Percentiles rank a stretch among this genome's conserved stretches.
phyloP scores from a whole-genome alignment of 2,329 filamentous ascomycete genomes.

The Arthrobotrys pseudoclavata region DNA sequence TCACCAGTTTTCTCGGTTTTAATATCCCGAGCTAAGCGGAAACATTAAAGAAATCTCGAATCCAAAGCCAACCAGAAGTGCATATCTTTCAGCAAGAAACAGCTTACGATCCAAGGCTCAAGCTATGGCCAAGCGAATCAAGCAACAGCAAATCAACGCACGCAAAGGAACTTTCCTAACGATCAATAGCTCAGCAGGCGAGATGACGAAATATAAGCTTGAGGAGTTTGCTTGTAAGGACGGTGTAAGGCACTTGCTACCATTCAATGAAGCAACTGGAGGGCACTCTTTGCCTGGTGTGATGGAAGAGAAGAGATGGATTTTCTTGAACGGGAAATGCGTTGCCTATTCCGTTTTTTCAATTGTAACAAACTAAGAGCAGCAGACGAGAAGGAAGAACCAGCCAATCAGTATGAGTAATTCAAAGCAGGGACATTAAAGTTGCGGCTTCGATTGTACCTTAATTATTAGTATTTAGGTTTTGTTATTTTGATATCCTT shows the following conservation, averaged over 20 bases:
- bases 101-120: not conserved
- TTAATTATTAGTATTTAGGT: not conserved
- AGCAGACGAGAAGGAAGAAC: not conserved
- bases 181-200: not conserved
- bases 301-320: not conserved
- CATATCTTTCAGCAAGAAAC: not conserved
- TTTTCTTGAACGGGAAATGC: not conserved
- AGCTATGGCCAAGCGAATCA: not conserved
- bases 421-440: not conserved
- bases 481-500: not conserved
- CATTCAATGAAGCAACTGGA: not conserved
- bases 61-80: not conserved
- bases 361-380: not conserved
- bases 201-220: not conserved
- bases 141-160: not conserved
- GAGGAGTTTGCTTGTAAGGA: not conserved
- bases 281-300: slow-evolving; percentile 3
- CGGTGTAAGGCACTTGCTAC: not conserved
- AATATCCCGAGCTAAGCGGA: not conserved
- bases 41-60: not conserved
- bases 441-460: not conserved
- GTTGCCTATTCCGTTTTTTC: not conserved
- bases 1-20: not conserved
- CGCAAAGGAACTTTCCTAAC: not conserved
- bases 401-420: not conserved